Percentiles rank a stretch among this genome's conserved stretches.
These are phyloP conservation scores for Metarhizium robertsii DNA, from an alignment of 2,329 filamentous ascomycete genomes.

Conservation along the genomic window DNA sequence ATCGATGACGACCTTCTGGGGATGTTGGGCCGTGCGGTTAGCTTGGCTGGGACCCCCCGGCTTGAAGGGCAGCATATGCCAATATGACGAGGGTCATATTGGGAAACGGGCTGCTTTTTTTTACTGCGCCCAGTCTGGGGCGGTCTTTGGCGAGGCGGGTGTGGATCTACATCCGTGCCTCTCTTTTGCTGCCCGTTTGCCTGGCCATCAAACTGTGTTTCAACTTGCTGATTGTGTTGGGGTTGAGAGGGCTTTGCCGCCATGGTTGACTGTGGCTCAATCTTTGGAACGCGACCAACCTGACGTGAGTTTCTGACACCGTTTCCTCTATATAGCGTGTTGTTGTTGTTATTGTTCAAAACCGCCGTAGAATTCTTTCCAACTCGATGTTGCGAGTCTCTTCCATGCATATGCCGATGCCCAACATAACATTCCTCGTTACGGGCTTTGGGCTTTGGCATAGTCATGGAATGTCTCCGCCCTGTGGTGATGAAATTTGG, in stretches of 20 bases:
- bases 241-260: neutral
- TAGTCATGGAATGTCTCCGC: slow-evolving; percentile 5
- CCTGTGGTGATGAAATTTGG: slow-evolving; percentile 9
- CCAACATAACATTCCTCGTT: neutral
- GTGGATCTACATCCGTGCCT: neutral
- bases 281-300: neutral
- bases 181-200: neutral
- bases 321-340: neutral
- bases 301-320: neutral
- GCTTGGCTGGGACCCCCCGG: slow-evolving; percentile 15
- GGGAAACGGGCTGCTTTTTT: neutral
- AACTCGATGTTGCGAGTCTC: neutral
- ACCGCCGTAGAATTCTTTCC: neutral
- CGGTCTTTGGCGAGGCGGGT: neutral
- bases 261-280: neutral
- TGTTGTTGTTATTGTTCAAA: neutral
- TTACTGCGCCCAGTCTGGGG: neutral
- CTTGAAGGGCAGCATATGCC: slow-evolving; percentile 18
- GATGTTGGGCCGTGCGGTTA: slow-evolving; percentile 22
- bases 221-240: neutral
- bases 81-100: slow-evolving; percentile 13
- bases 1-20: slow-evolving; percentile 27
- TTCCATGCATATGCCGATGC: neutral
- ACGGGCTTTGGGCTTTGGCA: slow-evolving; percentile 3
- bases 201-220: neutral